Evolutionary conservation across 768 basidiomycete species (phyloP), one percentile per base, ranked within the genome.

Genomic region (Hericium coralloides): DNA sequence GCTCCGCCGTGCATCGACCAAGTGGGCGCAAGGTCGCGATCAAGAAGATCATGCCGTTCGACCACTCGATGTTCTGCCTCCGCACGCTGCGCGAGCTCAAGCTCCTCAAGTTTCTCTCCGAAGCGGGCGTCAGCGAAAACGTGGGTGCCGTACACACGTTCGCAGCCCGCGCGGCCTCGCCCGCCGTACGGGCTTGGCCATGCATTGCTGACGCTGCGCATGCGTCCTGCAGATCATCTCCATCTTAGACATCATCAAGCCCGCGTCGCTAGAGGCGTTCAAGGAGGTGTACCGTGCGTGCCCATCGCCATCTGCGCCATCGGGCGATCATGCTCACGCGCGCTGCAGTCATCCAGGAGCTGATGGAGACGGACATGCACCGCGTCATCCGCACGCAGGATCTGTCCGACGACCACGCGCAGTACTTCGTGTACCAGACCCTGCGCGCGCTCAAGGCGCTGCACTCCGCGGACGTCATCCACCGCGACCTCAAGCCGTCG

Each of bases 291-390:
- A 91, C 64, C 70, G 89, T 81, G 65, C 66, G 80, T 78, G 25
- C 43, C 45, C 43, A 53, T 53, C 36, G 25, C 48, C 48, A 41
- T 55, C 50, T 49, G 10, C 31, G 54, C 52, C 22, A 38, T 36
- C 8, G 45, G 57, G 23, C 38, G 22, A 49, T 53, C 49, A 55
- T 50, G 38, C 20, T 26, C 47, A 37, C 55, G 18, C 49, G 50
- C 37, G 22, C 48, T 57, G 57, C 68, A 89, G 87, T 93, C 65
- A 87, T 92, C 57, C 90, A 93, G 72, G 94, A 95, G 67, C 74
- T 94, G 64, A 92, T 94, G 87, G 92, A 95, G 69, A 95, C 93
- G 9, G 94, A 95, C 73, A 86, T 98, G 83, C 95, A 98, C 69
- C 88, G 95, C 17, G 95, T 97, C 43, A 95, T 98, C 67, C 81